Evolutionary conservation across 2,329 filamentous ascomycete species (phyloP).

Genomic region (Chaetomium globosum): DNA sequence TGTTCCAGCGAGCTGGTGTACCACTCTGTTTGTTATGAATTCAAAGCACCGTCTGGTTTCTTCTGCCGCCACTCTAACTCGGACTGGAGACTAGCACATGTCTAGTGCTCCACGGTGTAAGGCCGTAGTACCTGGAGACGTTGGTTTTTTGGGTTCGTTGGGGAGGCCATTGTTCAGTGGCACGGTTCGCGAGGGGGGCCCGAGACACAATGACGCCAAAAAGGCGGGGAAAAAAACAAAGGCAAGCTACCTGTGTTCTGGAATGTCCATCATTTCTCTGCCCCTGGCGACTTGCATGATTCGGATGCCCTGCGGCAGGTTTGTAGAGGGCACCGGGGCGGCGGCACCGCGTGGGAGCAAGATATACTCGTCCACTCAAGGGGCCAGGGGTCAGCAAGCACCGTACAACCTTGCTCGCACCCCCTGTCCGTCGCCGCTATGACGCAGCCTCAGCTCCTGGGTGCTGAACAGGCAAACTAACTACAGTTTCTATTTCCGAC

Average conservation of each 20-base stretch:
- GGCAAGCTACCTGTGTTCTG: constrained; percentile 5
- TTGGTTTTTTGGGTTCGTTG: constrained; percentile 19
- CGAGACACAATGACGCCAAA: constrained; percentile 28
- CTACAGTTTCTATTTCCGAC: background rate
- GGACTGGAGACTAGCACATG: constrained; percentile 18
- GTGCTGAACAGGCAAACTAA: background rate
- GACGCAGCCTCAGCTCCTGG: constrained; percentile 1
- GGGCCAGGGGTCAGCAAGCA: background rate
- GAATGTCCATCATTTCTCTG: background rate
- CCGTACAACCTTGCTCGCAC: background rate
- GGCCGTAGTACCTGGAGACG: constrained; percentile 26
- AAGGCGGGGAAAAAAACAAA: background rate
- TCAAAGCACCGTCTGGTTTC: background rate
- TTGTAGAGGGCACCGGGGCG: background rate
- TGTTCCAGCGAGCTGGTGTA: background rate
- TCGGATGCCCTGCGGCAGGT: background rate
- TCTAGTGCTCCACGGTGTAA: constrained; percentile 24
- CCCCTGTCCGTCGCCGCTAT: background rate
- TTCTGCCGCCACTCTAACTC: constrained; percentile 23
- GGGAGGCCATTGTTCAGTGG: background rate
- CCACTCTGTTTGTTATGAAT: background rate
- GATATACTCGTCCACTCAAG: background rate
- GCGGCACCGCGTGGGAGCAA: background rate
- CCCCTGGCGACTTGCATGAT: background rate
- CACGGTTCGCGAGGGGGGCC: constrained; percentile 7